phyloP scores from a whole-genome alignment of 140 eudicot genomes.

The Senecio squalidus region DNA sequence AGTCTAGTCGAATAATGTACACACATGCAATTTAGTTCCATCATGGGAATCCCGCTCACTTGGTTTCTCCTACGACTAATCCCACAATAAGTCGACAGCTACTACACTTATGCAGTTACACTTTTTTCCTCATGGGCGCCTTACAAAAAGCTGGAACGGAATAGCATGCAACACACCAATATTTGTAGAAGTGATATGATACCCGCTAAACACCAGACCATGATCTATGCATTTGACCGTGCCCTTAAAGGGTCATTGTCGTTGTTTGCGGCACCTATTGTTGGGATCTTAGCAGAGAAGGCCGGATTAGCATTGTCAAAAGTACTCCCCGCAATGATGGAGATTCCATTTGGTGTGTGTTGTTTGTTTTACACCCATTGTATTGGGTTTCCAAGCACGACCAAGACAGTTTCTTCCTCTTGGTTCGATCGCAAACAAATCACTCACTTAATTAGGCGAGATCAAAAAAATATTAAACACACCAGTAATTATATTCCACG shows the following conservation, averaged over 20 bases:
- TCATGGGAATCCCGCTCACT: constrained; percentile 92
- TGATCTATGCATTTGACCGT: constrained; percentile 94
- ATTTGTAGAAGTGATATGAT: constrained; percentile 98
- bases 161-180: constrained; percentile 85
- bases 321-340: constrained; percentile 92
- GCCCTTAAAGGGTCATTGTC: constrained; percentile 91
- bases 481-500: too few relatives aligned
- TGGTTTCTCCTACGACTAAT: constrained; percentile 65
- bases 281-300: constrained; percentile 82
- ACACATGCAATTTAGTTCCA: constrained; percentile 87
- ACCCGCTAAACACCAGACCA: constrained; percentile 83
- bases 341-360: constrained; percentile 82
- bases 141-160: constrained; percentile 86
- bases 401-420: constrained; percentile 62
- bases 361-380: constrained; percentile 83
- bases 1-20: constrained; percentile 77
- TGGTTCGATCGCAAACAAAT: too few relatives aligned
- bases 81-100: constrained; percentile 71
- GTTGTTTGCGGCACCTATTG: constrained; percentile 89
- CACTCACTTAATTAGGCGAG: too few relatives aligned
- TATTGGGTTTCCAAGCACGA: constrained; percentile 69
- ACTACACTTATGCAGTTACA: constrained; percentile 51
- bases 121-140: constrained; percentile 84
- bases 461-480: too few relatives aligned
- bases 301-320: constrained; percentile 82